phyloP scores from a whole-genome alignment of 306 rosid genomes.

The Rosa chinensis region DNA sequence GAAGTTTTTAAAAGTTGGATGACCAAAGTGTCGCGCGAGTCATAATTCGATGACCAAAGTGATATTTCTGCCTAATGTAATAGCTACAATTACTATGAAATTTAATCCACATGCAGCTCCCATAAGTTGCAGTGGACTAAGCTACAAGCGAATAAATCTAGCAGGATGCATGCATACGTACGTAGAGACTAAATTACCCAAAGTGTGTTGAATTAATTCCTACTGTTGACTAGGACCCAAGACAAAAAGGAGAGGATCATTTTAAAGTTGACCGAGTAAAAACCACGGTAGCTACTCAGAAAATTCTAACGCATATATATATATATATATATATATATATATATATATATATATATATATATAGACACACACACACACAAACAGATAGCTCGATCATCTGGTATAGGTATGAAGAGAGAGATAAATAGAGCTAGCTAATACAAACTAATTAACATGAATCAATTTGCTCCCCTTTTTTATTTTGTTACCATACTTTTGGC shows the following conservation, averaged over 20 bases:
- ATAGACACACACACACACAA: neutral
- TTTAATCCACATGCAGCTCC: no score
- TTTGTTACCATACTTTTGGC: neutral
- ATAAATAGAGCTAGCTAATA: neutral
- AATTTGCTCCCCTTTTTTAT: neutral
- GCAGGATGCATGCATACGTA: neutral
- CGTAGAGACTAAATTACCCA: neutral
- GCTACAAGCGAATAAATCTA: no score
- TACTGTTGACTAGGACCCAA: constrained; percentile 1
- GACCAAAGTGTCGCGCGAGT: no score
- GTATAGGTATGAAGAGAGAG: neutral
- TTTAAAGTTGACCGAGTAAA: neutral
- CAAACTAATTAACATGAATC: neutral
- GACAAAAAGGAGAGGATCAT: neutral
- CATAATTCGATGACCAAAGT: no score
- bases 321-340: no score
- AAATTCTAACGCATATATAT: neutral
- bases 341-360: constrained; percentile 1
- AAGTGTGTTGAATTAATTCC: neutral
- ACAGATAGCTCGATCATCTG: no score
- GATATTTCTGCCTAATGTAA: no score
- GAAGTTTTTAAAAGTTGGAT: no score
- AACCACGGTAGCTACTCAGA: neutral
- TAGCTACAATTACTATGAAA: no score
- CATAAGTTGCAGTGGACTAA: neutral